Evolutionary conservation across 2,329 filamentous ascomycete genomes (phyloP).

Genomic region (Ascocoryne sarcoides): DNA sequence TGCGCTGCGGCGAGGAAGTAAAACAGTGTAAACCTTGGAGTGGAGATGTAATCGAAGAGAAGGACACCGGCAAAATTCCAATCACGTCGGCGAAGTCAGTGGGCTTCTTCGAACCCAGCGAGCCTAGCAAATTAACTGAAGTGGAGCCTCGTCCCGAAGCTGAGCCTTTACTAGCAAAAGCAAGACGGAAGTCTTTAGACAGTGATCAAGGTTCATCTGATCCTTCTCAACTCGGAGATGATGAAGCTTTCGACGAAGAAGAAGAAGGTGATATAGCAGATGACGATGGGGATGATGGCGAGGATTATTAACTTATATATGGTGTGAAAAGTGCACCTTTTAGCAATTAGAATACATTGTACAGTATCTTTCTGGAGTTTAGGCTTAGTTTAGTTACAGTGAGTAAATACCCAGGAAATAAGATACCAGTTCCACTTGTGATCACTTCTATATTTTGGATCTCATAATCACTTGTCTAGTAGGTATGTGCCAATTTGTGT

Average conservation of each 20-base stretch:
- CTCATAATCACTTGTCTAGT: no score
- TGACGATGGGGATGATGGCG: conserved; percentile 13
- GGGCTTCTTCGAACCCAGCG: conserved; percentile 42
- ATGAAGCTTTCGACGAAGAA: conserved; percentile 24
- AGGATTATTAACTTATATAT: not conserved
- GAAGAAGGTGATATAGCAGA: conserved; percentile 20
- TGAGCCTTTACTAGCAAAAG: not conserved
- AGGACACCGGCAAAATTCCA: conserved; percentile 30
- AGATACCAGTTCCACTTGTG: not conserved
- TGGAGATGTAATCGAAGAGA: conserved; percentile 78
- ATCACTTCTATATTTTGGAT: no score
- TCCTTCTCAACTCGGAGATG: conserved; percentile 17
- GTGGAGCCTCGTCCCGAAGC: conserved; percentile 17
- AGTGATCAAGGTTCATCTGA: conserved; percentile 12
- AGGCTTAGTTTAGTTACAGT: not conserved
- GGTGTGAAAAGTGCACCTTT: not conserved
- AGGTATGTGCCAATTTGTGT: no score
- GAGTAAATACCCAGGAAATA: not conserved
- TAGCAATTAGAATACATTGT: not conserved
- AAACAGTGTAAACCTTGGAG: conserved; percentile 86
- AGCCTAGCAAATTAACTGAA: conserved; percentile 12
- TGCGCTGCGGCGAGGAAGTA: conserved; percentile 77
- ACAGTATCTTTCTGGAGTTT: not conserved
- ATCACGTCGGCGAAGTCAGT: conserved; percentile 44
- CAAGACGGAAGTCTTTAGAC: not conserved